Evolutionary conservation across 495 filamentous ascomycete genomes (phyloP), one percentile per base, ranked within the genome.

Genomic region (Penicillium macrosclerotiorum): DNA sequence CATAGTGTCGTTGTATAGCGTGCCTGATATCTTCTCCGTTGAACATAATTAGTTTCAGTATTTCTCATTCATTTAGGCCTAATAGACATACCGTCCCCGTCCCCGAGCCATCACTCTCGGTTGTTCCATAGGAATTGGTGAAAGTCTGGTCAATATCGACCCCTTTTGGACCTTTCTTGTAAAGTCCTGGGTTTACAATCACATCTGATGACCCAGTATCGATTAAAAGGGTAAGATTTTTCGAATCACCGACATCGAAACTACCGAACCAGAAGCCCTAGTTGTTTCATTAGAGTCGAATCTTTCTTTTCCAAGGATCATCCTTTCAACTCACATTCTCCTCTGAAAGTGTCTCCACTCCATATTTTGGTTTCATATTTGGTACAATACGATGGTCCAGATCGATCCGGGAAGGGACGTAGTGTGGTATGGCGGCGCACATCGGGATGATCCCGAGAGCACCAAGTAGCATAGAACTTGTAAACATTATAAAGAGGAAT

Each of bases 161-260:
- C 1, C 37, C 42, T 0, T 23, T 8, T 5, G 42, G 14, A 1
- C 52, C 35, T 30, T 16, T 8, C 16, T 36, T 44, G 24, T 51
- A 55, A 16, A 30, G 8, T 13, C 52, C 52, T 6, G 42, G 38
- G 22, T 51, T 55, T 7, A 55, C 9, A n/a, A 55, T 51, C 8
- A 50, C 19, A 35, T 55, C 51, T 8, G 46, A 30, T 0, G 46
- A 55, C 8, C 46, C 51, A 5, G 51, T 55, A 20, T 55, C 51
- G 32, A 45, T 37, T 22, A 45, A 35, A 9, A 37, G 31, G 4
- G 42, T 35, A 9, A 36, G n/a, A 25, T 45, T 45, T 35, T 27
- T 35, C 3, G 42, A 36, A 13, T 45, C 19, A 23, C 25, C 23
- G 23, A 45, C 19, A 23, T 35, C 23, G 23, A 45, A 45, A n/a